Conservation (phyloP, 305 asterid species). For the Nicotiana rustica region DNA sequence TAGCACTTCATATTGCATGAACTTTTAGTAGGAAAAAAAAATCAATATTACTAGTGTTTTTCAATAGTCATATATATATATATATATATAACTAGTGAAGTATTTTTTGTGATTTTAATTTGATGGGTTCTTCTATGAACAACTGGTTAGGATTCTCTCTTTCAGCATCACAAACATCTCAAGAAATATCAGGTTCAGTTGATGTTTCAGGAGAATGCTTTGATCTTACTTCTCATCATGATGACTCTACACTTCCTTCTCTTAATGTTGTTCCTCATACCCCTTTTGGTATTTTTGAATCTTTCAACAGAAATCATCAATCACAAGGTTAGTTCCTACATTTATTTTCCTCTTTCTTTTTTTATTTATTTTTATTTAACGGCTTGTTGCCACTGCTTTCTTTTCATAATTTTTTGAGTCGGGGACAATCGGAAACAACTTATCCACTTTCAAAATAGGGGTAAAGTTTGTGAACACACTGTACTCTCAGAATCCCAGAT, state of each 20-base stretch:
- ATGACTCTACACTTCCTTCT: conserved; percentile 50
- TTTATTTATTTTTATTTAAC: neutral
- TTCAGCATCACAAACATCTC: conserved; percentile 48
- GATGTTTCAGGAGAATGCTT: conserved; percentile 53
- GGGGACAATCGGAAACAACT: too few relatives aligned
- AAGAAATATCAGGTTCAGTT: conserved; percentile 44
- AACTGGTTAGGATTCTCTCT: conserved; percentile 87
- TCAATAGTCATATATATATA: neutral
- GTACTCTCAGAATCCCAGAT: too few relatives aligned
- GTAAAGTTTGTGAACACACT: too few relatives aligned
- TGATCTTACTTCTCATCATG: conserved; percentile 50
- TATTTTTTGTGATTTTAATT: neutral
- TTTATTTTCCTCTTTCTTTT: neutral
- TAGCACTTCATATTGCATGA: conserved; percentile 57
- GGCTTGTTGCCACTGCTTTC: too few relatives aligned
- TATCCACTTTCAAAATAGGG: too few relatives aligned
- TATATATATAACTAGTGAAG: neutral
- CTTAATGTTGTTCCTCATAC: conserved; percentile 47
- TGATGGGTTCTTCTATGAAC: conserved; percentile 64
- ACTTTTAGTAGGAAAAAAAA: conserved; percentile 24
- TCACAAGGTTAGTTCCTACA: conserved; percentile 53
- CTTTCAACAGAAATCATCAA: conserved; percentile 51
- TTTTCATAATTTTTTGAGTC: too few relatives aligned
- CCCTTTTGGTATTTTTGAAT: conserved; percentile 61
- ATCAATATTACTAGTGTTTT: neutral